These are phyloP conservation scores for Suhomyces taliae DNA, from an alignment of 1,139 yeast species.

Conservation along the genomic window DNA sequence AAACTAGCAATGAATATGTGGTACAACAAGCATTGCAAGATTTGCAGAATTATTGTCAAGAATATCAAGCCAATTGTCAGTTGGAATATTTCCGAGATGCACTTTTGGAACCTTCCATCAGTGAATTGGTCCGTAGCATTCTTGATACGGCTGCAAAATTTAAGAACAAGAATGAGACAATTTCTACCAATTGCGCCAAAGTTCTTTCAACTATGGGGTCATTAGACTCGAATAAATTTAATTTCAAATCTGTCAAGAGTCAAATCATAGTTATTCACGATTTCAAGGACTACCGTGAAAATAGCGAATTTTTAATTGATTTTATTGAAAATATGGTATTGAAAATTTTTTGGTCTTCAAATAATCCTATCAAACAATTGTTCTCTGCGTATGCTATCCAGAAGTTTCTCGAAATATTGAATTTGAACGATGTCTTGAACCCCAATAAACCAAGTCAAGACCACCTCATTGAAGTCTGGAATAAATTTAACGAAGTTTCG, in stretches of 20 bases:
- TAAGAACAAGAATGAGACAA: constrained; percentile 45
- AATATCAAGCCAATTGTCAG: constrained; percentile 51
- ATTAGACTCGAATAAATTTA: constrained; percentile 64
- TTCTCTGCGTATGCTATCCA: constrained; percentile 90
- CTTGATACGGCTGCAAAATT: constrained; percentile 63
- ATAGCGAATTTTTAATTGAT: constrained; percentile 60
- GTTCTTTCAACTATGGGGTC: constrained; percentile 80
- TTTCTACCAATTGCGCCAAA: constrained; percentile 61
- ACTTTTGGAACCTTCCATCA: constrained; percentile 32
- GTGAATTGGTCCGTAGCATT: constrained; percentile 53
- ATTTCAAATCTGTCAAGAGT: constrained; percentile 44
- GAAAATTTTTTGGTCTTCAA: constrained; percentile 85
- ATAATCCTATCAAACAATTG: constrained; percentile 81
- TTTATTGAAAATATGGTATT: constrained; percentile 71
- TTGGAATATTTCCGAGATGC: constrained; percentile 34
- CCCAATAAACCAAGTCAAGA: constrained; percentile 19
- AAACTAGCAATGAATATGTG: constrained; percentile 71
- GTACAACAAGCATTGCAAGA: constrained; percentile 78
- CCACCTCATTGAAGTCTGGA: constrained; percentile 50
- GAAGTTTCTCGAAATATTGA: constrained; percentile 70
- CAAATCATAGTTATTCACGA: constrained; percentile 57
- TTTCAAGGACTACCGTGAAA: constrained; percentile 63
- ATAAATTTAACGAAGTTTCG: constrained; percentile 62
- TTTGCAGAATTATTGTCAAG: constrained; percentile 50
- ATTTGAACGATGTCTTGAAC: constrained; percentile 34